Conservation (phyloP, 2,329 filamentous ascomycete species). For the Ilyonectria robusta region DNA sequence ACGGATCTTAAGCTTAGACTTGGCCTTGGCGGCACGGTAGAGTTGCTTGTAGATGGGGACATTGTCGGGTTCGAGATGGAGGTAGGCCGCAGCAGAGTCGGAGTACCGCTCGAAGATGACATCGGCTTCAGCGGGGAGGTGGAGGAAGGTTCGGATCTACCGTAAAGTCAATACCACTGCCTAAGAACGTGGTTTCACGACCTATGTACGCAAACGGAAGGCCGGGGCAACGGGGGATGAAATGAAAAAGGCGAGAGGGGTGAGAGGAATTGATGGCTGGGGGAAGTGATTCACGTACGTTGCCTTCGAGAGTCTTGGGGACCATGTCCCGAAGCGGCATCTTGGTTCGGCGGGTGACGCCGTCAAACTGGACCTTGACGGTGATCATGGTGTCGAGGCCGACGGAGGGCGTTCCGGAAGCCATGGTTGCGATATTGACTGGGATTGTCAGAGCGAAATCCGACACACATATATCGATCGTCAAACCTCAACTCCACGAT, state of each 20-base stretch:
- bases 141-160: conserved; percentile 55
- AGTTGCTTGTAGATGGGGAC: conserved; percentile 94
- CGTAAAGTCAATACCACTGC: conserved; percentile 32
- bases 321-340: conserved; percentile 88
- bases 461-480: conserved; percentile 11
- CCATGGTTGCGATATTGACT: conserved; percentile 42
- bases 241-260: neutral
- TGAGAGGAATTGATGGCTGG: conserved; percentile 1
- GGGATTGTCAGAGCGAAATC: conserved; percentile 17
- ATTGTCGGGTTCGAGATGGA: conserved; percentile 84
- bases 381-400: conserved; percentile 69
- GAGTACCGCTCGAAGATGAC: conserved; percentile 91
- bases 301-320: conserved; percentile 80
- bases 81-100: conserved; percentile 87
- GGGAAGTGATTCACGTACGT: conserved; percentile 73
- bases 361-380: conserved; percentile 86
- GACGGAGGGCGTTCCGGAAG: conserved; percentile 41
- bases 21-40: conserved; percentile 96
- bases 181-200: neutral
- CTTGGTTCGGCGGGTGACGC: conserved; percentile 86
- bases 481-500: conserved; percentile 29
- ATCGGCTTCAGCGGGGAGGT: conserved; percentile 52
- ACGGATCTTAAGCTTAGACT: conserved; percentile 94
- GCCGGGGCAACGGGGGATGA: neutral
- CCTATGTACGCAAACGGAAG: neutral